Evolutionary conservation across 2,329 filamentous ascomycete genomes (phyloP).

Genomic region (Aureobasidium sp.): DNA sequence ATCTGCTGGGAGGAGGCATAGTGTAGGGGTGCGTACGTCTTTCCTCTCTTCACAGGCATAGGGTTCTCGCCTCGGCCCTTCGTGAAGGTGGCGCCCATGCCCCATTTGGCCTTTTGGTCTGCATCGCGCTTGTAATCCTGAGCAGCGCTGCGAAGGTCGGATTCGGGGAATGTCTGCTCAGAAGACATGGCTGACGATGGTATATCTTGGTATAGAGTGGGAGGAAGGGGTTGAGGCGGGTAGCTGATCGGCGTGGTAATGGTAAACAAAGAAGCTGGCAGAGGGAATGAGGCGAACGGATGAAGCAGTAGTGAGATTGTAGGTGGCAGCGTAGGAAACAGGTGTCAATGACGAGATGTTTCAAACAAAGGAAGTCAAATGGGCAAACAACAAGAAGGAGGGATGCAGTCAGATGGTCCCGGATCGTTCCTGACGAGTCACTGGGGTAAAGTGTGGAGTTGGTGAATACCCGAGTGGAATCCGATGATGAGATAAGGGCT

Average conservation of each 20-base stretch:
- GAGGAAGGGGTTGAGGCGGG: background rate
- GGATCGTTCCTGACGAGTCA: slow-evolving; percentile 9
- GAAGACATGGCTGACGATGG: slow-evolving; percentile 31
- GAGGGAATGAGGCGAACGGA: background rate
- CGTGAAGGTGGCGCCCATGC: slow-evolving; percentile 30
- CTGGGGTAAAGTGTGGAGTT: slow-evolving; percentile 8
- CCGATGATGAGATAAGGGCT: slow-evolving; percentile 7
- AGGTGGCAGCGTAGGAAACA: slow-evolving; percentile 1
- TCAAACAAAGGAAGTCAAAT: slow-evolving; percentile 12
- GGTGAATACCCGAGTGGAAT: slow-evolving; percentile 6
- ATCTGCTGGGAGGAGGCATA: background rate
- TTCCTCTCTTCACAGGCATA: slow-evolving; percentile 25
- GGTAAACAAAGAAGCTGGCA: background rate
- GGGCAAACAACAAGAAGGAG: slow-evolving; percentile 7
- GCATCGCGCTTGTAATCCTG: slow-evolving; percentile 45
- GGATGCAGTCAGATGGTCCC: slow-evolving; percentile 2
- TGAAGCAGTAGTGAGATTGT: background rate
- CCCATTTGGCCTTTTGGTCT: slow-evolving; percentile 43
- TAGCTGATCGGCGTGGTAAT: background rate
- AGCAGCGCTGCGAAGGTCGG: slow-evolving; percentile 46
- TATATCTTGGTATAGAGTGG: background rate
- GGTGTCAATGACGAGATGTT: slow-evolving; percentile 10
- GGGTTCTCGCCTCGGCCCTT: slow-evolving; percentile 24
- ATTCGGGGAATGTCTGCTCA: slow-evolving; percentile 38
- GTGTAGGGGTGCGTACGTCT: slow-evolving; percentile 21